Evolutionary conservation across 2,329 filamentous ascomycete genomes (phyloP), one percentile per base, ranked within the genome.

Genomic region (Nothomitra cinnamomea): DNA sequence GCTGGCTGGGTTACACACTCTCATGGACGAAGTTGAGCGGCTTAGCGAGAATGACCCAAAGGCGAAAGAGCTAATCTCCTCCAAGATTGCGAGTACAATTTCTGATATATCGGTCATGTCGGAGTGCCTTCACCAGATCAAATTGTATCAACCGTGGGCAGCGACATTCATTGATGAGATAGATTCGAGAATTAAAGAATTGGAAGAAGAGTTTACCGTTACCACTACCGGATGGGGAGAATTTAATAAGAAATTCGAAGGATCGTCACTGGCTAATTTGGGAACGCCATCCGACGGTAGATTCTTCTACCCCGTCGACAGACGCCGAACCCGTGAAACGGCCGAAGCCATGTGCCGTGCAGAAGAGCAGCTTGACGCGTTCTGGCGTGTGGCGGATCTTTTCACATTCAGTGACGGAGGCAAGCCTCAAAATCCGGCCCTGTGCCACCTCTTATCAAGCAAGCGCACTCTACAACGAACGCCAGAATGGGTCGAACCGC

Each of bases 141-240:
- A 72, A 1, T 54, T 69, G 0, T 76, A 70, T 56, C 69, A 72
- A 47, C 73, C 74, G 0, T 76, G 74, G 72, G 70, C 72, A 2
- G 62, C 60, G 32, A 63, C 57, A 0, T 74, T 72, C 47, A 66
- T 71, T 5, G 10, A 51, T 7, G 57, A 60, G 1, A 50, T 63
- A n/a, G 57, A 57, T 1, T 56, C 67, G 0, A 55, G 55, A 17
- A 25, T 60, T 2, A 57, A 61, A 0, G 56, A 48, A 0, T 60
- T 70, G 22, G 57, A 65, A 36, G 55, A 57, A 8, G 62, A 22
- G 15, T 45, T 21, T 45, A 45, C 28, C 28, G 28, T 32, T 10
- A 32, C 10, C 28, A 32, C 28, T 32, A 32, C 28, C 28, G 28
- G 28, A 32, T 32, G 28, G 28, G 28, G 10, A 32, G 28, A 66